Base-by-base conservation (phyloP, 2,329 filamentous ascomycete genomes). In the Tolypocladium amazonense region DNA sequence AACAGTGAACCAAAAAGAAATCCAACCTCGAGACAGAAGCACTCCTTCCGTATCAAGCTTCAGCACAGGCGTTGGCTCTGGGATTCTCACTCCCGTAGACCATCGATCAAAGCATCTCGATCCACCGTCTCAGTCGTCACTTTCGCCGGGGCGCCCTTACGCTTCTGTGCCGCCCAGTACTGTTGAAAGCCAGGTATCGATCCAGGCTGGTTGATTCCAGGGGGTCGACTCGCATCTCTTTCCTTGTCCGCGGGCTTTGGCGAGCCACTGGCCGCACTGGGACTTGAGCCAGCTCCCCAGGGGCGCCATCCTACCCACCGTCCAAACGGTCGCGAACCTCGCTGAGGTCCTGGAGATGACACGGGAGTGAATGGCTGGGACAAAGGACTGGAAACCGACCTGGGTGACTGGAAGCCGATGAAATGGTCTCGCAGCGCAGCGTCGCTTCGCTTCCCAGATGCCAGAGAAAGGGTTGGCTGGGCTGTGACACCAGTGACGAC, bases 121-220 rank as follows among this genome's bases (percentile, higher is more conserved):
- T 89, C 85, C 27, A 89, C 70, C 1, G 72, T 73, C 33, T 82
- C 79, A 0, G 87, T 76, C 20, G 81, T 79, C 14, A 89, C 81
- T 61, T 80, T 81, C 41, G 80, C 78, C 2, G 83, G 81, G 1
- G 82, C 75, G 41, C 71, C 77, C 71, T 74, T 82, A 68, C 72
- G 82, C 72, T 74, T 82, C 68, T 73, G 76, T 1, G 77, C 73
- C 2, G 77, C 74, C 72, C 79, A 77, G 64, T 81, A 84, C 59
- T 82, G 78, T 33, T 84, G 79, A 64, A 93, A 88, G 0, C 90
- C 89, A 0, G 88, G 84, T 52, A 94, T 87, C 0, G 84, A 80
- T 0, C 90, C 90, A 1, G 83, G 80, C 69, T 93, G 90, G 67
- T 94, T 94, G 69, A 94, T 90, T 0, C 90, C 90, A 1, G 88